phyloP scores from a whole-genome alignment of 1,284 basidiomycete genomes.

The Naganishia sp. region DNA sequence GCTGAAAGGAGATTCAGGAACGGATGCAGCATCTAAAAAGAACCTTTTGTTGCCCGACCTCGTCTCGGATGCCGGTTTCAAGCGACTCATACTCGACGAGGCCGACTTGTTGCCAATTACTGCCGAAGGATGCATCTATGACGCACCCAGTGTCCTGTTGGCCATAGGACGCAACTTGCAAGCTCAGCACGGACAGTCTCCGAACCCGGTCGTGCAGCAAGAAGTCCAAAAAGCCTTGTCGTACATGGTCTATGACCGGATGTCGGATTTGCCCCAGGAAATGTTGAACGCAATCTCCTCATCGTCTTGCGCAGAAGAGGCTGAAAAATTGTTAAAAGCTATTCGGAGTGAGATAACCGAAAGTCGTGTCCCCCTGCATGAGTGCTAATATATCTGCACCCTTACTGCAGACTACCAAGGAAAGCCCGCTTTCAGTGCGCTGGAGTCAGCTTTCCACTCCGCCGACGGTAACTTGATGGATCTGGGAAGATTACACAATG shows the following conservation, averaged over 20 bases:
- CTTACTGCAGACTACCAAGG: constrained; percentile 9
- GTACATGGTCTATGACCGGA: constrained; percentile 9
- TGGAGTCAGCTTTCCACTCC: constrained; percentile 11
- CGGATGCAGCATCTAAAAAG: neutral
- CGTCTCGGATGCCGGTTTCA: constrained; percentile 8
- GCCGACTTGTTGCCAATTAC: neutral
- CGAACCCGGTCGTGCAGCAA: constrained; percentile 7
- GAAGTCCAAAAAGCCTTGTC: constrained; percentile 12
- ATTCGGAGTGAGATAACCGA: neutral
- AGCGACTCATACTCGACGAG: neutral
- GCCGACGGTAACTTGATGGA: neutral
- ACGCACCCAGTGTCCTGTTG: constrained; percentile 2
- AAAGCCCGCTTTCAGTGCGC: constrained; percentile 9
- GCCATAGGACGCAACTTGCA: constrained; percentile 7
- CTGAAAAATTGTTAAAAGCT: constrained; percentile 13
- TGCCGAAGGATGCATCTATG: neutral
- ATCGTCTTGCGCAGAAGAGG: constrained; percentile 2
- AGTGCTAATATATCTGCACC: neutral
- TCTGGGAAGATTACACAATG: constrained; percentile 10
- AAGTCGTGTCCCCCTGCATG: neutral
- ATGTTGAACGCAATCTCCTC: constrained; percentile 2
- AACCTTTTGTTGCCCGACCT: neutral
- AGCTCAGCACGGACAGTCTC: neutral
- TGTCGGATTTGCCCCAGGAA: constrained; percentile 1
- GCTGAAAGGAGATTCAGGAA: neutral